Percentiles rank a stretch among this genome's conserved stretches.
These are phyloP conservation scores for Lagenaria siceraria DNA, from an alignment of 306 rosid genomes.

Conservation along the genomic window DNA sequence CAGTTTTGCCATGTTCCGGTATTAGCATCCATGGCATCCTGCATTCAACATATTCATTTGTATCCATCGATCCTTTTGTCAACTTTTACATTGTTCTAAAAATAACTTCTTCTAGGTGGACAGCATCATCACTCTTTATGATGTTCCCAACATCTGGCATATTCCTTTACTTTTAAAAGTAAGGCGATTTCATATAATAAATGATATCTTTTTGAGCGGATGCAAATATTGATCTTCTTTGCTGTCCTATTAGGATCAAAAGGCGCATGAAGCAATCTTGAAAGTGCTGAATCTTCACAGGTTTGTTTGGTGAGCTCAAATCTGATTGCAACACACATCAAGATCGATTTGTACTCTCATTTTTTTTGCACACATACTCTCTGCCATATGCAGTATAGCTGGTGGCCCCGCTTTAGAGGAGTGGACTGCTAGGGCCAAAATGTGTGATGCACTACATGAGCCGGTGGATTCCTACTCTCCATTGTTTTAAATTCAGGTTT, in stretches of 20 bases:
- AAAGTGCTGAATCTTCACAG: constrained; percentile 31
- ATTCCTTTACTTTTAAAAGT: constrained; percentile 82
- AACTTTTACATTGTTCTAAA: neutral
- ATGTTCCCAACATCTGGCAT: constrained; percentile 96
- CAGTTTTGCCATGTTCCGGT: constrained; percentile 97
- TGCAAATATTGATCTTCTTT: neutral
- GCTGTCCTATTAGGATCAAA: constrained; percentile 25
- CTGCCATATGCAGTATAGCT: constrained; percentile 18
- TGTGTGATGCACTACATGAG: constrained; percentile 25
- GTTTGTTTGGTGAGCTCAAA: constrained; percentile 16
- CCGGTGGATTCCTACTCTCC: constrained; percentile 16
- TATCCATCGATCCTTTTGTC: neutral
- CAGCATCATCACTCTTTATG: constrained; percentile 70
- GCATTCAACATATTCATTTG: constrained; percentile 1
- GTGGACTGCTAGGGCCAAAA: constrained; percentile 30
- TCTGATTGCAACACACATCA: neutral
- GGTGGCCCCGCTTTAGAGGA: constrained; percentile 26
- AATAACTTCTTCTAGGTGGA: constrained; percentile 38
- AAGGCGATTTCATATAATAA: constrained; percentile 11
- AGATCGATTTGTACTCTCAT: neutral
- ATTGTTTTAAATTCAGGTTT: neutral
- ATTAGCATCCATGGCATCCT: neutral
- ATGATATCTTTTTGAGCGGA: neutral
- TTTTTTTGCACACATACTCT: constrained; percentile 5
- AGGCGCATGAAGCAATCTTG: constrained; percentile 37